Percentiles rank a stretch among this genome's conserved stretches.
phyloP scores from a whole-genome alignment of 2,329 filamentous ascomycete genomes.

The Stagonosporopsis cucurbitacearum region DNA sequence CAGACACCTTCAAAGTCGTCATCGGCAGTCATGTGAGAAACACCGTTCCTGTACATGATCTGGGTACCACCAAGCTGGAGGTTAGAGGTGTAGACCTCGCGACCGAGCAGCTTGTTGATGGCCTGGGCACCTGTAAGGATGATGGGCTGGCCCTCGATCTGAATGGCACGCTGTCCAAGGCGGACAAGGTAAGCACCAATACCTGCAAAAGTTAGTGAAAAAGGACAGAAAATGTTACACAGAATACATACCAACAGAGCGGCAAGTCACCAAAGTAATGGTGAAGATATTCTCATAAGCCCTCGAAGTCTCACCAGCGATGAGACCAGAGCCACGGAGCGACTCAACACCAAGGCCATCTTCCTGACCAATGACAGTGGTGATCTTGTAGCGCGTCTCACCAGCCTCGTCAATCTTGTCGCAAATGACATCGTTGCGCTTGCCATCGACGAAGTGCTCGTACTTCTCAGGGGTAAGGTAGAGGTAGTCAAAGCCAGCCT shows the following conservation, averaged over 20 bases:
- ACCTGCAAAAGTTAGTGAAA: constrained; percentile 59
- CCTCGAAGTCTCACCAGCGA: constrained; percentile 94
- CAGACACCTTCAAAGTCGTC: constrained; percentile 98
- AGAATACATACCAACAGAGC: constrained; percentile 77
- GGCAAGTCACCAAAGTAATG: constrained; percentile 94
- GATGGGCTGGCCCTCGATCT: constrained; percentile 98
- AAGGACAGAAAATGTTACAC: neutral
- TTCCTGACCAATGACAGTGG: constrained; percentile 89
- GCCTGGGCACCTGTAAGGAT: constrained; percentile 97
- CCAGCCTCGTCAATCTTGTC: constrained; percentile 85
- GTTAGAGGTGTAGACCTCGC: constrained; percentile 99
- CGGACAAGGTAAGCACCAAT: constrained; percentile 99
- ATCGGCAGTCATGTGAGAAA: constrained; percentile 97
- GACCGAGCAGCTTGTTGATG: constrained; percentile 96
- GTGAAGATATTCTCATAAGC: constrained; percentile 99
- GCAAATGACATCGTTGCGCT: constrained; percentile 79
- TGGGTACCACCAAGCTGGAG: constrained; percentile 99
- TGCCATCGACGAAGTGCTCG: constrained; percentile 81
- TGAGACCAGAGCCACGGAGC: constrained; percentile 94
- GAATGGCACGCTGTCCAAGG: constrained; percentile 96
- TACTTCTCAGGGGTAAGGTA: constrained; percentile 89
- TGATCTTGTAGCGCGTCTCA: constrained; percentile 91
- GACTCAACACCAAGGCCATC: constrained; percentile 98
- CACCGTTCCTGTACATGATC: constrained; percentile 99
- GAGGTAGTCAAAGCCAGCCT: constrained; percentile 94